Evolutionary conservation across 2,329 filamentous ascomycete species (phyloP), one percentile per base, ranked within the genome.

Genomic region (Tricladium varicosporioides): DNA sequence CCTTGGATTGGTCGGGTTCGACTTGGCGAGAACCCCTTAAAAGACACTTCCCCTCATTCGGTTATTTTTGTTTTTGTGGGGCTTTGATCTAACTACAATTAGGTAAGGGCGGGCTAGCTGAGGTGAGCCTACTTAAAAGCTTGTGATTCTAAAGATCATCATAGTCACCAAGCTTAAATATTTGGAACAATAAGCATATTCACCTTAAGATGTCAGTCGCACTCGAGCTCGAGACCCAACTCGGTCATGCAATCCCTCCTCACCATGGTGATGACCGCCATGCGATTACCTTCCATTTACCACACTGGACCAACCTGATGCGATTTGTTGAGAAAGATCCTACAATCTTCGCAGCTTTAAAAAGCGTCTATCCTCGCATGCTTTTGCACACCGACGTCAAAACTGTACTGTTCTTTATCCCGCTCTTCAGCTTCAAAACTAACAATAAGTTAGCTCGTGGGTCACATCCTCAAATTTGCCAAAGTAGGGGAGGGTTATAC

Each of bases 211-310:
- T 40, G 36, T 40, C 36, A 40, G 36, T 18, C 14, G 58, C 56
- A 52, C 55, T 66, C 16, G 45, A 58, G 43, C 55, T 66, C 16
- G 45, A 58, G 43, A 68, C 65, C 5, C 27, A 50, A 7, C 18
- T 49, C 15, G 56, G 61, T 2, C 40, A 57, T 18, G 58, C 65
- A 5, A 44, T 68, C 7, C 65, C 64, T 1, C 65, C 64, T 9
- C 22, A 27, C 22, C 22, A 27, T 27, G 22, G 22, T 4, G 59
- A 53, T 18, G 51, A 57, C n/a, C 60, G 60, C 18, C 66, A 68
- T 58, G 55, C 66, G 7, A 65, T 68, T 52, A 67, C 65, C 1
- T 53, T 63, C 5, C 63, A 67, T 49, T 40, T 67, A 18, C 65
- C 65, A 13, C 43, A 44, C 45, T 67, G 64, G 66, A 45, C 49